phyloP scores from a whole-genome alignment of 495 filamentous ascomycete species.

The Lepidopterella palustris region DNA sequence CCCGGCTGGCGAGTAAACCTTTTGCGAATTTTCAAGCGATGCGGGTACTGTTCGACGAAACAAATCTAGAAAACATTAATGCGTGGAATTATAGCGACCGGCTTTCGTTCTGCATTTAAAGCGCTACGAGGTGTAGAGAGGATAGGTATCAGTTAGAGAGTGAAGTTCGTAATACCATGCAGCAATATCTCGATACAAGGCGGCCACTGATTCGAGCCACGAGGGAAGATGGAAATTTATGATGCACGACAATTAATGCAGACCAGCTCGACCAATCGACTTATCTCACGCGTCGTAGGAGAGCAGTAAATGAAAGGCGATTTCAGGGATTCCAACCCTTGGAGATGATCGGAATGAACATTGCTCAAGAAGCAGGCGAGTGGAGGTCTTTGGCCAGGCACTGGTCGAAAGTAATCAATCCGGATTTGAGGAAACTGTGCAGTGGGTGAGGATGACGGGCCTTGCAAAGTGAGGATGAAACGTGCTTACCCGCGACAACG shows the following conservation, averaged over 20 bases:
- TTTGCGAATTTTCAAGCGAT: conserved; percentile 72
- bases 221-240: background rate
- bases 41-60: conserved; percentile 61
- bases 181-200: background rate
- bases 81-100: background rate
- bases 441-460: conserved; percentile 9
- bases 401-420: conserved; percentile 76
- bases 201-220: background rate
- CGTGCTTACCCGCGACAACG: conserved; percentile 48
- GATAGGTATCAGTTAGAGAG: no score
- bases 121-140: background rate
- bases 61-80: background rate
- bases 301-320: conserved; percentile 89
- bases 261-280: conserved; percentile 4
- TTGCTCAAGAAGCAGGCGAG: conserved; percentile 88
- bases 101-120: no score
- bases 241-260: background rate
- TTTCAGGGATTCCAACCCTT: conserved; percentile 68
- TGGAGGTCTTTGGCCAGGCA: conserved; percentile 50
- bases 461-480: background rate
- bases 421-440: conserved; percentile 66
- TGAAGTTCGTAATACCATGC: no score
- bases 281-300: conserved; percentile 68
- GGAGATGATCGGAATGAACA: conserved; percentile 87
- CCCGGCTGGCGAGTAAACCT: conserved; percentile 66